phyloP scores from a whole-genome alignment of 2,329 filamentous ascomycete genomes.

The Penicillium sp. region DNA sequence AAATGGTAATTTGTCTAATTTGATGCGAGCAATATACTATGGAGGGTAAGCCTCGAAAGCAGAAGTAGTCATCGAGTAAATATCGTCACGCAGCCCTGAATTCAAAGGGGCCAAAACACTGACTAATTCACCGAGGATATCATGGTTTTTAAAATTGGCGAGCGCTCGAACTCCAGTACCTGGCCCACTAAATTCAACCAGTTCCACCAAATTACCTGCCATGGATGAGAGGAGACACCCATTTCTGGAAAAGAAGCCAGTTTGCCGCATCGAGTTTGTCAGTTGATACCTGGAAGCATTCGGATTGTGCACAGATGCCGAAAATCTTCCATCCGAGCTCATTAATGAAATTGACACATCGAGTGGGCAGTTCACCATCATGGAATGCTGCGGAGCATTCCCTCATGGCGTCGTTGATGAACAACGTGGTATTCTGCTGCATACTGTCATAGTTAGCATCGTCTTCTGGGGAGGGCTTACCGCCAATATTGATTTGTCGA shows the following conservation, averaged over 20 bases:
- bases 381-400: too few species aligned
- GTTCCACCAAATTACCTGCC: slow-evolving; percentile 29
- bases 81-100: neutral
- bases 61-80: neutral
- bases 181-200: slow-evolving; percentile 28
- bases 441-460: neutral
- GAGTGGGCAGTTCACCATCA: neutral
- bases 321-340: slow-evolving; percentile 27
- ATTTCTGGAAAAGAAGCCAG: slow-evolving; percentile 18
- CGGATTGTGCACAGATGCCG: slow-evolving; percentile 27
- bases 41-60: too few species aligned
- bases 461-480: neutral
- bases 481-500: neutral
- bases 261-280: neutral
- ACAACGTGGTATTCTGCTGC: neutral
- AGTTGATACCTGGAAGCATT: slow-evolving; percentile 22
- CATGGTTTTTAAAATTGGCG: slow-evolving; percentile 22
- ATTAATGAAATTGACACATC: slow-evolving; percentile 6
- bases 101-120: slow-evolving; percentile 18
- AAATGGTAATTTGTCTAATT: too few species aligned
- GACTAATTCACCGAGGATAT: slow-evolving; percentile 27
- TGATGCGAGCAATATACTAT: too few species aligned
- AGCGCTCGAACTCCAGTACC: slow-evolving; percentile 35
- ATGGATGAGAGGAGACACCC: slow-evolving; percentile 1
- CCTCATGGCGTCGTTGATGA: neutral